phyloP scores from a whole-genome alignment of 2,329 filamentous ascomycete species.

The Truncatella angustata region DNA sequence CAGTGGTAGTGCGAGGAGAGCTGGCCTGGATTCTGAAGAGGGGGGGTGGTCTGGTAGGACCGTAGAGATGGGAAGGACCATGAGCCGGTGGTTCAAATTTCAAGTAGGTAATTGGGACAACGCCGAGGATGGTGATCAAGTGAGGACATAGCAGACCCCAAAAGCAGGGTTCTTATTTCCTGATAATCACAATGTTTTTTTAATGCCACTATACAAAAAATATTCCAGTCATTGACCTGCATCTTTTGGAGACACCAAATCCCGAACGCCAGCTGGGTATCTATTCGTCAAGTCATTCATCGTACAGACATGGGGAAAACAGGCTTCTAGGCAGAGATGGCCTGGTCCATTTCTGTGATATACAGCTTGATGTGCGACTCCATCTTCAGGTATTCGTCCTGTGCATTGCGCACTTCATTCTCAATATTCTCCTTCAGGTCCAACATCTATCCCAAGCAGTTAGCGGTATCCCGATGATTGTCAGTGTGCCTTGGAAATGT shows the following conservation, averaged over 20 bases:
- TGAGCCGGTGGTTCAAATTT: constrained; percentile 66
- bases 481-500: constrained; percentile 24
- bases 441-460: constrained; percentile 69
- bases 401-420: constrained; percentile 83
- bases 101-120: constrained; percentile 34
- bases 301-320: constrained; percentile 15
- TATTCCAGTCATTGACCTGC: background rate
- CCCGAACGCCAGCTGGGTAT: constrained; percentile 43
- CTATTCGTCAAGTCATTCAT: constrained; percentile 28
- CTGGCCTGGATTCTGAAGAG: constrained; percentile 41
- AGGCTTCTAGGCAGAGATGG: constrained; percentile 41
- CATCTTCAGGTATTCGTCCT: constrained; percentile 96
- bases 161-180: no score
- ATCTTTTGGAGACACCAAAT: constrained; percentile 9
- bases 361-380: constrained; percentile 96
- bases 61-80: constrained; percentile 54
- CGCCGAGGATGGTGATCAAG: constrained; percentile 1
- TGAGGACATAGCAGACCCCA: background rate
- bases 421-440: constrained; percentile 98
- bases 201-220: no score
- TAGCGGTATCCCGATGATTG: background rate
- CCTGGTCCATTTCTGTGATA: constrained; percentile 98
- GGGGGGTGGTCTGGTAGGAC: constrained; percentile 57
- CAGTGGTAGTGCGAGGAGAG: constrained; percentile 50
- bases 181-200: no score